A percentile compares a stretch with the other conserved stretches of the same genome.
These are phyloP conservation scores for Verticillium dahliae DNA, from an alignment of 2,329 filamentous ascomycete genomes.

Conservation along the genomic window DNA sequence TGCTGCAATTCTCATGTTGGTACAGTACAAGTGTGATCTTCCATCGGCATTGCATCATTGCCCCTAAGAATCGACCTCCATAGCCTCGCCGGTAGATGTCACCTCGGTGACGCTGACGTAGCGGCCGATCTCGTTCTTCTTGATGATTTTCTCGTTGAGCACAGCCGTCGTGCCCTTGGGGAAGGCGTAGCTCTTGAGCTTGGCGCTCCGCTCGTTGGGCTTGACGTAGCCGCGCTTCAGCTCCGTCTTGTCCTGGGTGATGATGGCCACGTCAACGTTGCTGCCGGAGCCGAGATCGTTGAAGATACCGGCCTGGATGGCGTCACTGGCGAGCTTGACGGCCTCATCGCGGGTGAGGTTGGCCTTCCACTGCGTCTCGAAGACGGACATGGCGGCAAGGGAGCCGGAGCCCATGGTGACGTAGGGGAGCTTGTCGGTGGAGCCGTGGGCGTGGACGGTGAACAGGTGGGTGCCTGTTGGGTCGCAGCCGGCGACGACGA, in stretches of 20 bases:
- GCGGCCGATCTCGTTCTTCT: conserved; percentile 86
- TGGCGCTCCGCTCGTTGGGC: conserved; percentile 84
- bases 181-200: conserved; percentile 92
- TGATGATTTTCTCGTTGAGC: conserved; percentile 93
- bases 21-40: background rate
- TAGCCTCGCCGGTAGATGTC: conserved; percentile 60
- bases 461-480: conserved; percentile 93
- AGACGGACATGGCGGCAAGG: conserved; percentile 94
- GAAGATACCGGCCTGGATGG: conserved; percentile 95
- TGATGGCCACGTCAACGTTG: conserved; percentile 95
- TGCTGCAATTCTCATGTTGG: conserved; percentile 5
- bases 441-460: conserved; percentile 97
- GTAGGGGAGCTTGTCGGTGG: conserved; percentile 97
- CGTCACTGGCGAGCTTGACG: conserved; percentile 75
- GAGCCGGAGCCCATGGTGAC: conserved; percentile 98
- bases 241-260: conserved; percentile 91
- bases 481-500: conserved; percentile 94
- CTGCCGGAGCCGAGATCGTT: conserved; percentile 96
- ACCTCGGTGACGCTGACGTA: conserved; percentile 90
- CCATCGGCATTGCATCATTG: background rate
- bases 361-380: conserved; percentile 91
- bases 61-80: conserved; percentile 59
- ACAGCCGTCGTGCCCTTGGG: conserved; percentile 87
- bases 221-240: conserved; percentile 88
- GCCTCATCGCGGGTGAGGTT: conserved; percentile 71